Base-by-base conservation (phyloP, 2,329 filamentous ascomycete genomes). In the Huntiella omanensis region DNA sequence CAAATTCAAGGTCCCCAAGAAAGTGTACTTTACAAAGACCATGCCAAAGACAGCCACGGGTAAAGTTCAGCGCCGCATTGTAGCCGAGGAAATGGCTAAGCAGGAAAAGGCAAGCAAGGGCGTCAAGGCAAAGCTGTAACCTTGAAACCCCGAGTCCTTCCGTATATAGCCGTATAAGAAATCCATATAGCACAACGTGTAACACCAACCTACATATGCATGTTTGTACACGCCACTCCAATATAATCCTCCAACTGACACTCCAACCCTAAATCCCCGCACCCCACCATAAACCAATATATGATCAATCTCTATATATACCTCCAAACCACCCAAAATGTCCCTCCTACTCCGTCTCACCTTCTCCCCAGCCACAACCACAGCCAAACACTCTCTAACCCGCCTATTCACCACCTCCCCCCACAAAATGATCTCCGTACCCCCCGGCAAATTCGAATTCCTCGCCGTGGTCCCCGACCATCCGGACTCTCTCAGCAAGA, bases 1-100 rank as follows among this genome's bases (percentile, higher is more conserved):
- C 49, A 86, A 83, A 62, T 91, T 91, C 62, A 92, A 92, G 67
- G 70, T 86, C 37, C 84, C 84, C 2, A 87, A 83, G 66, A 77
- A 83, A 69, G 80, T 83, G 33, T 91, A 82, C 66, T 86, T 91
- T 55, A 83, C 83, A 33, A 72, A 84, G 49, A 65, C 79, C 53
- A 92, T 92, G 76, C 84, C 84, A 52, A 92, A 92, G 70, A 88
- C 85, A 3, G 83, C 84, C n/a, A 92, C 84, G 4, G 84, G 84
- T 47, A 92, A 92, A 68, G 81, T 92, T 49, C 84, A 92, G 63
- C 68, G 84, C 51, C 73, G 83, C 51, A 83, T 87, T 55, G 83
- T 92, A n/a, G 83, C 83, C 11, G 83, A 88, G 61, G 75, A 74
- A 28, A 88, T 92, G 82, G 67, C 79, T 60, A 83, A 83, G 67